Evolutionary conservation across 2,329 filamentous ascomycete species (phyloP).

Genomic region (Ophiosphaerella narmari): DNA sequence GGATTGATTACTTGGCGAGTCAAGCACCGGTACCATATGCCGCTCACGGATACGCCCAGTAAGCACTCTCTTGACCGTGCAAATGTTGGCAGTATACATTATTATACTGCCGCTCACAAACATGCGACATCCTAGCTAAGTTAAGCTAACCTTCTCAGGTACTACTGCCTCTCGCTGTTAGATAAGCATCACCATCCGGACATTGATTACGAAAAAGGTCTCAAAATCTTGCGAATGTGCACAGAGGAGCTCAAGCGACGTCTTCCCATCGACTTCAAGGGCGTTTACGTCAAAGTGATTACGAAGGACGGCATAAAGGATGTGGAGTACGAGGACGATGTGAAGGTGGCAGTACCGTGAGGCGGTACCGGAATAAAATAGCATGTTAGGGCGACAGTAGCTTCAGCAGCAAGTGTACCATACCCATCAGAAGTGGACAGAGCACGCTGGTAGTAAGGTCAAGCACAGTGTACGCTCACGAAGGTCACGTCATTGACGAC

Average conservation of each 20-base stretch:
- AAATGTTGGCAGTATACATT: background rate
- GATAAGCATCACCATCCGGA: constrained; percentile 99
- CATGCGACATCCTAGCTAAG: background rate
- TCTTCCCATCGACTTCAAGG: constrained; percentile 98
- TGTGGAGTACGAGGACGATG: constrained; percentile 83
- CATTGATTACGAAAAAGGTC: constrained; percentile 83
- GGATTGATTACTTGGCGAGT: constrained; percentile 95
- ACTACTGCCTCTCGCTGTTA: constrained; percentile 96
- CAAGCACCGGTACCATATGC: constrained; percentile 90
- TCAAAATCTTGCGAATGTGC: constrained; percentile 93
- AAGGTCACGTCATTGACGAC: constrained; percentile 1
- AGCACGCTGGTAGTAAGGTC: background rate
- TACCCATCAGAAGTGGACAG: background rate
- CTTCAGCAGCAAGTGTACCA: constrained; percentile 11
- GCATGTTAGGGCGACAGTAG: constrained; percentile 8
- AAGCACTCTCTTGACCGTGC: constrained; percentile 46
- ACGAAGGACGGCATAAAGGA: constrained; percentile 91
- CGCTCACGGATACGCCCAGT: constrained; percentile 97
- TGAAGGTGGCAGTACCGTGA: constrained; percentile 67
- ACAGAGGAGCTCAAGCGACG: constrained; percentile 96
- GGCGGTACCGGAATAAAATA: background rate
- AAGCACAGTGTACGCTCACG: constrained; percentile 1
- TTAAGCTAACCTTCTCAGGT: constrained; percentile 56
- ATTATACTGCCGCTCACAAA: too few relatives aligned
- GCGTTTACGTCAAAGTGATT: constrained; percentile 88